phyloP scores from a whole-genome alignment of 2,329 filamentous ascomycete genomes.

The Alternaria novae-zelandiae region DNA sequence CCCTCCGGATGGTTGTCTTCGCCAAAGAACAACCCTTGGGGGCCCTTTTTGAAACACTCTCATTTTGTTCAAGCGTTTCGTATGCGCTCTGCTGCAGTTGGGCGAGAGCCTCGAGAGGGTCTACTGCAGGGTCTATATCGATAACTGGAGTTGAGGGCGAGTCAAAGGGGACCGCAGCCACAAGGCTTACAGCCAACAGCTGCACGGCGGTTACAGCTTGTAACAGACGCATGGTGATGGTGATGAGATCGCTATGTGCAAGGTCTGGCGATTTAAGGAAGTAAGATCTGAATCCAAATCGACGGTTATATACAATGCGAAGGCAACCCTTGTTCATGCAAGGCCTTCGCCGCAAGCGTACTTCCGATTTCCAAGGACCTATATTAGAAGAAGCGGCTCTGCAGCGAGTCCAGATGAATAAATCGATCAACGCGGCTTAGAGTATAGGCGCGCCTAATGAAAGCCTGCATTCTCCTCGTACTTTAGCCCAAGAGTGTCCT shows the following conservation, averaged over 20 bases:
- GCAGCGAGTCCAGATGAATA: background rate
- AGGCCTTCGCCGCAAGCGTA: background rate
- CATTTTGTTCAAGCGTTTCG: background rate
- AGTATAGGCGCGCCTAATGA: background rate
- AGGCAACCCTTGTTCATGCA: background rate
- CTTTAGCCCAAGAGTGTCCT: background rate
- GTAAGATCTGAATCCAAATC: background rate
- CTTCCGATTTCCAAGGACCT: background rate
- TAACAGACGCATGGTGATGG: background rate
- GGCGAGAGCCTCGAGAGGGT: conserved; percentile 1
- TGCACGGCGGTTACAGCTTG: background rate
- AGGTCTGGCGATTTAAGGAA: background rate
- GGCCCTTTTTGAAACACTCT: background rate
- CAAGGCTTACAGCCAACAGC: background rate
- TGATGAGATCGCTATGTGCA: background rate
- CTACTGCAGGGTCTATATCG: conserved; percentile 1
- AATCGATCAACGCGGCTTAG: background rate
- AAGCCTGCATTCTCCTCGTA: background rate
- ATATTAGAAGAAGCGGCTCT: background rate
- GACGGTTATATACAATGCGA: background rate
- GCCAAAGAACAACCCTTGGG: background rate
- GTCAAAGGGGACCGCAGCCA: background rate
- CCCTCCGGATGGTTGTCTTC: background rate
- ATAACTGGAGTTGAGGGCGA: background rate
- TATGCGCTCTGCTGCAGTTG: conserved; percentile 5